phyloP scores from a whole-genome alignment of 805 yeast species.

The Teunomyces barrocoloradensis region DNA sequence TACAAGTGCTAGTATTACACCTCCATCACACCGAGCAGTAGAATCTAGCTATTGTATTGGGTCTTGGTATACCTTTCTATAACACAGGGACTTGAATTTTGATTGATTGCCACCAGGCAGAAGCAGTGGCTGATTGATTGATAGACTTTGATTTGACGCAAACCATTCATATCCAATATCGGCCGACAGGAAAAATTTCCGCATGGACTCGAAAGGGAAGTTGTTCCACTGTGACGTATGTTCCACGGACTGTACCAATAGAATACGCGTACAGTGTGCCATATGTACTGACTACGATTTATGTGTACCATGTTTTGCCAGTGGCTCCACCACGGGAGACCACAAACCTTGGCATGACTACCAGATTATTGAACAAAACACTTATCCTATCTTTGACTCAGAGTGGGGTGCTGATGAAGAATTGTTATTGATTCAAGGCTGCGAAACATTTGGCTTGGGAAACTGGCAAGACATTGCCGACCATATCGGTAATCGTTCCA shows the following conservation, averaged over 20 bases:
- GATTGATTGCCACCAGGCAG: conserved; percentile 2
- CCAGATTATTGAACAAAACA: conserved; percentile 87
- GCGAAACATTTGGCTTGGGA: conserved; percentile 89
- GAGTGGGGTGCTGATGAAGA: conserved; percentile 99
- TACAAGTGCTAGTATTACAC: not conserved
- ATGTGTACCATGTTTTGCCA: conserved; percentile 96
- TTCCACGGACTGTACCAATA: conserved; percentile 90
- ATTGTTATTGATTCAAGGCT: conserved; percentile 79
- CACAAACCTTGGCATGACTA: conserved; percentile 96
- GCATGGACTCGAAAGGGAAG: conserved; percentile 38
- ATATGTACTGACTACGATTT: conserved; percentile 90
- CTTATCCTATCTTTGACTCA: conserved; percentile 84
- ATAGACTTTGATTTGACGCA: not conserved
- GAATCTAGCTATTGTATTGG: not conserved
- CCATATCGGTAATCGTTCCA: conserved; percentile 87
- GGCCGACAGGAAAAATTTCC: conserved; percentile 3
- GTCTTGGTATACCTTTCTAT: not conserved
- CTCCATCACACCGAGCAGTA: not conserved
- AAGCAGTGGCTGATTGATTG: not conserved
- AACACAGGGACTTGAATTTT: not conserved
- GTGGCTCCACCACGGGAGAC: conserved; percentile 73
- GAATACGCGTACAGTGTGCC: conserved; percentile 90
- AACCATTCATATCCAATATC: not conserved
- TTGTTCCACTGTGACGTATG: conserved; percentile 91
- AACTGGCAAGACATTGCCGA: conserved; percentile 99